Evolutionary conservation across 2,329 filamentous ascomycete species (phyloP), one percentile per base, ranked within the genome.

Genomic region (Chaetothyriales sp.): DNA sequence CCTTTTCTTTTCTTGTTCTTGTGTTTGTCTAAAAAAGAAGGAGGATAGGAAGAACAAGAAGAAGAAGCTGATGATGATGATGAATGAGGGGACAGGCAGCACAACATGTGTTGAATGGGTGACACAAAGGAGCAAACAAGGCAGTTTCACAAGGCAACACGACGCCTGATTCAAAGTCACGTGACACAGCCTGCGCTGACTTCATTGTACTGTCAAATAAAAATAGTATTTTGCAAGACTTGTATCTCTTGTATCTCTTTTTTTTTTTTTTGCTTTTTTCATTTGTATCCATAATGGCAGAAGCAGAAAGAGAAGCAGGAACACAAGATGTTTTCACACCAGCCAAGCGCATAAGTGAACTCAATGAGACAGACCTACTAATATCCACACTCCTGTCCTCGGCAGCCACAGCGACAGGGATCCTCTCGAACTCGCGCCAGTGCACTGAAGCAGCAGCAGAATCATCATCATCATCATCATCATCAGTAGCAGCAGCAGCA

Each of bases 311-410:
- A 18, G 15, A 5, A 25, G 22, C 6, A 3, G 6, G 6, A 25
- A 6, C 22, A 25, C 3, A 25, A 3, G 6, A 25, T 12, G 28
- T 12, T 12, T 49, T 55, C 22, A 56, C 52, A 7, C 76, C 83
- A 32, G 77, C 83, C 43, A 84, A 93, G 64, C 85, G 84, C 57
- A 87, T 94, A 57, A 74, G 81, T 51, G 86, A 93, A 61, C 77
- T 94, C 51, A 83, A 81, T 59, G 79, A 82, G 43, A 84, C 94
- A 59, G 87, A 93, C 68, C 50, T 49, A 32, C 55, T 53, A 18
- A 53, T 60, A 28, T 50, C 74, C 12, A 68, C 67, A 44, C 70
- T 84, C 49, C 71, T 84, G 43, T 67, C 71, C 46, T 76, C 76
- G 18, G 79, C 79, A 8, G 78, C 79, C 19, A 69, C 75, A 47